Evolutionary conservation across 495 filamentous ascomycete genomes (phyloP).

Genomic region (Aspergillus asperescens): DNA sequence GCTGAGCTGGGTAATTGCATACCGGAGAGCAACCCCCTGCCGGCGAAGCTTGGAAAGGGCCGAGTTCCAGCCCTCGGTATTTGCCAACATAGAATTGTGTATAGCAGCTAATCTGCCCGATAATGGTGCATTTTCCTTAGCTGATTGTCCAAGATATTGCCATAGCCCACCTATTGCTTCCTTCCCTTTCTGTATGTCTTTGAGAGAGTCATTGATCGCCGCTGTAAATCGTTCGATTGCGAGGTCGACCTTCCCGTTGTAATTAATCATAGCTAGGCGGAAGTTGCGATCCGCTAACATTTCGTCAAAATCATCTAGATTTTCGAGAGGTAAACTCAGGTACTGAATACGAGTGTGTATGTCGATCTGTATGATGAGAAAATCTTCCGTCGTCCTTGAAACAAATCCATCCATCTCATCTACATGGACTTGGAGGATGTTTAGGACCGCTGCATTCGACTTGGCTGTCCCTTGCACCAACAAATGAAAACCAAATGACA

Average conservation of each 20-base stretch:
- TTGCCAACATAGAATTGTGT: conserved; percentile 74
- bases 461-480: conserved; percentile 81
- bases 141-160: conserved; percentile 61
- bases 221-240: conserved; percentile 71
- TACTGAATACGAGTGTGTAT: conserved; percentile 67
- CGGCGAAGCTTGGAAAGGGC: conserved; percentile 65
- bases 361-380: conserved; percentile 72
- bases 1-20: conserved; percentile 57
- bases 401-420: conserved; percentile 90
- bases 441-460: conserved; percentile 78
- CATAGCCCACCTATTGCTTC: conserved; percentile 71
- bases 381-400: conserved; percentile 77
- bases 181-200: conserved; percentile 74
- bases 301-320: conserved; percentile 75
- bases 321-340: conserved; percentile 77
- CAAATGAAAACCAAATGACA: conserved; percentile 88
- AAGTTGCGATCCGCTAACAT: conserved; percentile 85
- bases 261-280: conserved; percentile 70
- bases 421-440: conserved; percentile 86
- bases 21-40: conserved; percentile 56
- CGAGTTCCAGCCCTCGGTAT: conserved; percentile 78
- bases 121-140: conserved; percentile 49
- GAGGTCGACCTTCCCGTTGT: conserved; percentile 88
- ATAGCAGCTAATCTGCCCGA: conserved; percentile 52
- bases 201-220: conserved; percentile 66